phyloP scores from a whole-genome alignment of 108 stramenopile genomes.

The Stephanodiscus triporus region DNA sequence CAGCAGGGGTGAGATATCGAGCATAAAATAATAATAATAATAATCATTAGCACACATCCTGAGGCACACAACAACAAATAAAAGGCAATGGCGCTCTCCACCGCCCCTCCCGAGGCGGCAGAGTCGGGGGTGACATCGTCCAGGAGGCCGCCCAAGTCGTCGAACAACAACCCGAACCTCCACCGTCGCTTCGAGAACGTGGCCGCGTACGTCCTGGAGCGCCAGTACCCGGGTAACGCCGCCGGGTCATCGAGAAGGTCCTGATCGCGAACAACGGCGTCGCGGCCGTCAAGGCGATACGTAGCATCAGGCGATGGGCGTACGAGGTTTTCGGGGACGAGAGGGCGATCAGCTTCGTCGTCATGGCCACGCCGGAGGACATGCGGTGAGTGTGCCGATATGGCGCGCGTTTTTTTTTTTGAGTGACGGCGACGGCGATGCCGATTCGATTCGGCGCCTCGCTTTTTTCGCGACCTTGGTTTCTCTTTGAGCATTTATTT shows the following conservation, averaged over 20 bases:
- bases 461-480: too few species aligned
- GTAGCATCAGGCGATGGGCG: constrained; percentile 95
- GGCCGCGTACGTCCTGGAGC: constrained; percentile 62
- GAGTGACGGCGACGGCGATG: too few species aligned
- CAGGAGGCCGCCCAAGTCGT: constrained; percentile 4
- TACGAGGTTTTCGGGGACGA: constrained; percentile 96
- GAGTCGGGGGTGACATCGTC: background rate
- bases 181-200: constrained; percentile 81
- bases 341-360: constrained; percentile 92
- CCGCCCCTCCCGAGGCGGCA: too few species aligned
- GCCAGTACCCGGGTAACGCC: constrained; percentile 63
- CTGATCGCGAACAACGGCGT: constrained; percentile 94
- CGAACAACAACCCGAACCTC: constrained; percentile 45
- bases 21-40: too few species aligned
- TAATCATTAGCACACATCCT: too few species aligned
- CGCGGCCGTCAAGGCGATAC: constrained; percentile 97
- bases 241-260: constrained; percentile 79
- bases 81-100: background rate
- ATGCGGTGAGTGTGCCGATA: constrained; percentile 68
- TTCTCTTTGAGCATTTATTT: too few species aligned
- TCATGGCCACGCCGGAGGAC: constrained; percentile 99
- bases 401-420: background rate
- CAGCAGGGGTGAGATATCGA: too few species aligned
- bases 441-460: too few species aligned
- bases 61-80: too few species aligned